Evolutionary conservation across 306 rosid genomes (phyloP), one percentile per base, ranked within the genome.

Genomic region (Echinosophora koreensis): DNA sequence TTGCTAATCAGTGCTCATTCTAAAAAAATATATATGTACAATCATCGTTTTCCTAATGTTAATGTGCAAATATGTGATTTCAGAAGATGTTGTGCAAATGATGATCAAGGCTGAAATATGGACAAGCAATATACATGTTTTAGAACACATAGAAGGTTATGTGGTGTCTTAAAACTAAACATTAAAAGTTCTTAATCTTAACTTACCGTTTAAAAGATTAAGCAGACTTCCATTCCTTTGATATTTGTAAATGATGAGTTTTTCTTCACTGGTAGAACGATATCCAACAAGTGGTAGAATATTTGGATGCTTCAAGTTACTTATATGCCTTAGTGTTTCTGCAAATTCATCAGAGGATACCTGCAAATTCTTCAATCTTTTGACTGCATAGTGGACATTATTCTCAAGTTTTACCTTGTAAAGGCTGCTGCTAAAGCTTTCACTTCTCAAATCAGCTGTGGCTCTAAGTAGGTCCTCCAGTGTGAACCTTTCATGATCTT

Each of bases 181-280:
- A 60, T 8, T 50, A 6, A 78, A 83, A 62, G 0, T 9, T 32
- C 14, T 5, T 34, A 77, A 28, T 64, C 15, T 63, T 41, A 72
- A 79, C 84, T 80, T 82, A 88, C 96, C 87, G 57, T 89, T 76
- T n/a, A 91, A 82, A 37, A 88, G 89, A 85, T 84, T 88, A 55
- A 89, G 90, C 62, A 93, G 77, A 81, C 91, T 89, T 67, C 98
- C 92, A 80, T 84, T 88, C 88, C 77, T 86, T 73, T 89, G 97
- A 57, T 84, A 89, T 60, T 87, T 88, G 84, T 87, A 93, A 77
- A 91, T 89, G 74, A 89, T 50, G 47, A 91, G 86, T 64, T 91
- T 91, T 67, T 93, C 98, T 37, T 89, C 96, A 65, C 56, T 63
- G 1, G 83, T 77, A 37, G 78, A 86, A 46, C 78, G 78, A 52